These are phyloP conservation scores for Wallacemonas rigidus DNA, from an alignment of 208 protist genomes.

Conservation along the genomic window DNA sequence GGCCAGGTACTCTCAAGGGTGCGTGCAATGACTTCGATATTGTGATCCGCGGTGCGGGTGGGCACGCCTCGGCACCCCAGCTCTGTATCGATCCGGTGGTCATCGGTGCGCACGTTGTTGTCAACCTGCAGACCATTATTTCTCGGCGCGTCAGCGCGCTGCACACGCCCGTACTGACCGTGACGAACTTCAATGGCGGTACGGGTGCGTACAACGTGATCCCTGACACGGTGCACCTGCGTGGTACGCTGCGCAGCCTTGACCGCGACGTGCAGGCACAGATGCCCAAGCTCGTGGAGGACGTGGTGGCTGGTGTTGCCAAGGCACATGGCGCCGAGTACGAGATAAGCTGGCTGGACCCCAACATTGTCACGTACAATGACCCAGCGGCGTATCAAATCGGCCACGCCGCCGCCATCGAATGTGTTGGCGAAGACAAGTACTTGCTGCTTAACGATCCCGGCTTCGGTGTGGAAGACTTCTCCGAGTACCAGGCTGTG, in stretches of 20 bases:
- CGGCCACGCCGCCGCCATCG: constrained; percentile 1
- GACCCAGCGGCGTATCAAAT: constrained; percentile 39
- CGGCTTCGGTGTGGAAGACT: constrained; percentile 54
- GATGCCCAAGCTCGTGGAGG: constrained; percentile 70
- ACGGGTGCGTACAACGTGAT: constrained; percentile 78
- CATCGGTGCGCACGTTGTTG: constrained; percentile 56
- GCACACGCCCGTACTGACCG: constrained; percentile 57
- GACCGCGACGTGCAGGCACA: constrained; percentile 61
- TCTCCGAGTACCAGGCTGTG: constrained; percentile 45
- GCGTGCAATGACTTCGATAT: constrained; percentile 76
- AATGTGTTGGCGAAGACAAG: constrained; percentile 19
- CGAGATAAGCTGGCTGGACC: constrained; percentile 73
- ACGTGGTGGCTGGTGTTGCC: constrained; percentile 59
- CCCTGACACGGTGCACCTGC: constrained; percentile 61
- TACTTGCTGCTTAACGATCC: constrained; percentile 34
- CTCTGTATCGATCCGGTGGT: constrained; percentile 61
- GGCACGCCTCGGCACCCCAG: constrained; percentile 61
- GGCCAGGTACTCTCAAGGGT: constrained; percentile 16
- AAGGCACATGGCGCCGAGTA: constrained; percentile 60
- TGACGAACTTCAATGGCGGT: constrained; percentile 61
- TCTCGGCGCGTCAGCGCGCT: constrained; percentile 67
- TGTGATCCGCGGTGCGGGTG: constrained; percentile 61
- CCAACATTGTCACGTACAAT: constrained; percentile 71
- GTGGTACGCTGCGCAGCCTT: constrained; percentile 68
- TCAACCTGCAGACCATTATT: constrained; percentile 58